Conservation (phyloP, 2,329 filamentous ascomycete species). For the Claviceps maximensis region DNA sequence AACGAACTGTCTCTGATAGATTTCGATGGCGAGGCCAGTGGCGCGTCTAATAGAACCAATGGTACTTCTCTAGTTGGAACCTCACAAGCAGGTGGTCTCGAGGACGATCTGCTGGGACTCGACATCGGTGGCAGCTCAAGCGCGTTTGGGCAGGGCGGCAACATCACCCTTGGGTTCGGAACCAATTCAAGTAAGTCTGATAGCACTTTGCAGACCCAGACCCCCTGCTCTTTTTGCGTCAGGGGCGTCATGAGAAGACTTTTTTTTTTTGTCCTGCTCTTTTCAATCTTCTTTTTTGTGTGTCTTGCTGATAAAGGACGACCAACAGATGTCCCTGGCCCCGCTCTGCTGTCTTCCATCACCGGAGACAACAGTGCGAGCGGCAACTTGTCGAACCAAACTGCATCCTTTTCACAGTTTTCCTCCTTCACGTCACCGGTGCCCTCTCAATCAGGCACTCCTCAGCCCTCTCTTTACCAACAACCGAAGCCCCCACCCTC, state of each 20-base stretch:
- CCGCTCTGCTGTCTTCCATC: slow-evolving; percentile 49
- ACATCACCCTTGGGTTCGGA: slow-evolving; percentile 71
- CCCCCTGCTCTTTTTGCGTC: neutral
- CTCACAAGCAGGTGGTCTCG: slow-evolving; percentile 51
- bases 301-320: slow-evolving; percentile 8
- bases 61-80: slow-evolving; percentile 22
- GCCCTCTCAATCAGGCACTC: slow-evolving; percentile 38
- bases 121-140: slow-evolving; percentile 55
- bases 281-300: too few relatives aligned
- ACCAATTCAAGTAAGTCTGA: slow-evolving; percentile 47
- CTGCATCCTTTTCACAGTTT: slow-evolving; percentile 40
- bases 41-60: slow-evolving; percentile 39
- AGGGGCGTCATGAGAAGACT: too few relatives aligned
- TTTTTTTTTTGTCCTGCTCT: neutral
- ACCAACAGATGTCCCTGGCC: slow-evolving; percentile 47
- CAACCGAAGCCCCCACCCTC: slow-evolving; percentile 33
- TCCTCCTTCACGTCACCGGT: slow-evolving; percentile 41
- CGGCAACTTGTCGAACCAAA: slow-evolving; percentile 25
- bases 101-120: slow-evolving; percentile 82
- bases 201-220: neutral
- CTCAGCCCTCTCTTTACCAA: slow-evolving; percentile 35
- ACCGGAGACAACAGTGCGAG: slow-evolving; percentile 47
- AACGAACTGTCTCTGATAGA: slow-evolving; percentile 89
- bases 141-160: slow-evolving; percentile 60
- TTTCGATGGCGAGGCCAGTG: slow-evolving; percentile 52